Base-by-base conservation (phyloP, 1,284 basidiomycete genomes). In the Papiliotrema flavescens region DNA sequence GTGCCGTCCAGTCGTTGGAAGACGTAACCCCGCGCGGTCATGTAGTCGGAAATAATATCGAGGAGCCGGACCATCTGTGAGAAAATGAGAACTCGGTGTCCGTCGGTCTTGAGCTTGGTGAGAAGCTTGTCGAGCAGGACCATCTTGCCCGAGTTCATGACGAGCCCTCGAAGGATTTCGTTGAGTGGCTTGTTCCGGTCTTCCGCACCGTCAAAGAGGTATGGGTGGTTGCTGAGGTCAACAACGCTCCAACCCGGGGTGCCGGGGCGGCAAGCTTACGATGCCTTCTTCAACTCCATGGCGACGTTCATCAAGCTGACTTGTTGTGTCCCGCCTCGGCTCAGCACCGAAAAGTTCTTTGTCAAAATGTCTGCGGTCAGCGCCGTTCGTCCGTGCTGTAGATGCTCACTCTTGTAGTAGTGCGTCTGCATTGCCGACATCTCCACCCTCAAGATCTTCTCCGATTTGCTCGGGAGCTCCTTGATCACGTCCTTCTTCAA, bases 31-130 rank as follows among this genome's bases (percentile, higher is more conserved):
- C 96, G 84, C 43, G 95, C 79, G 24, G 80, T 79, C 86, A 98
- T 93, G 77, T 98, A 98, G 77, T 99, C 96, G 59, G 89, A 94
- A 63, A 99, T 84, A 73, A 99, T 98, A 76, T 99, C 96, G 39
- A 99, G 84, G 84, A 98, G 91, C 58, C 95, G 87, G 48, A 98
- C 95, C 96, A 99, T 98, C 77, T 98, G 96, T 67, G 91, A 95
- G 81, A 98, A 98, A 72, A 99, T 97, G 61, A 99, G 83, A 45
- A 98, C 94, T 50, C 96, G 89, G 69, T 98, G 95, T 1, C 90
- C 90, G 70, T 94, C 91, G 57, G 85, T 85, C 71, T 90, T 90
- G 56, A 99, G 84, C 50, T 91, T 85, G 26, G 83, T 84, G 20
- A 98, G 84, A 19, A 99, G 84, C 75, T 92, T 91, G 80, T 99